Evolutionary conservation across 1,284 basidiomycete genomes (phyloP).

Genomic region (Tetrapyrgos nigripes): DNA sequence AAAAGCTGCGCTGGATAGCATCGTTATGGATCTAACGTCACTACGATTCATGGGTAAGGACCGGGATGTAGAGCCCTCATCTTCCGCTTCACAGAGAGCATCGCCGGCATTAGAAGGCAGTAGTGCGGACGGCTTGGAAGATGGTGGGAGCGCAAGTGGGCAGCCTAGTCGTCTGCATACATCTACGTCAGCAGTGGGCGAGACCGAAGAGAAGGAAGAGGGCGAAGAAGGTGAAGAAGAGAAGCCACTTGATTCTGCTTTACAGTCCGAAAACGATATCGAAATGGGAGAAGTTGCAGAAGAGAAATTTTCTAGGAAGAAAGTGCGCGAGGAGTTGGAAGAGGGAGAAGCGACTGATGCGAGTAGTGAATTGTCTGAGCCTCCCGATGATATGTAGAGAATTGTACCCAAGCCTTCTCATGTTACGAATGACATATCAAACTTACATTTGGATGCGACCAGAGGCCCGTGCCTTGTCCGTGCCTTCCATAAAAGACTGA

Average conservation of each 20-base stretch:
- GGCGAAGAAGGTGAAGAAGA: slow-evolving; percentile 29
- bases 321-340: slow-evolving; percentile 72
- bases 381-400: slow-evolving; percentile 57
- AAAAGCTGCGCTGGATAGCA: slow-evolving; percentile 66
- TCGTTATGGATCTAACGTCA: slow-evolving; percentile 65
- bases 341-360: slow-evolving; percentile 84
- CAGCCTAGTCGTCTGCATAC: background rate
- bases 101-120: slow-evolving; percentile 55
- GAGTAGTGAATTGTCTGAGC: slow-evolving; percentile 77
- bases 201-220: slow-evolving; percentile 28
- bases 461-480: too few relatives aligned
- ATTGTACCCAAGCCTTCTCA: background rate
- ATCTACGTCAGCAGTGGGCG: slow-evolving; percentile 5
- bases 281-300: slow-evolving; percentile 89
- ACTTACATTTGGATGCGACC: too few relatives aligned
- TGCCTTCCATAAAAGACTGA: too few relatives aligned
- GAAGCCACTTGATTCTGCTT: slow-evolving; percentile 28
- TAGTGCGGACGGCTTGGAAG: slow-evolving; percentile 19
- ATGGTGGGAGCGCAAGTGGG: slow-evolving; percentile 14
- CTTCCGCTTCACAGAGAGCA: slow-evolving; percentile 45
- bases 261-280: slow-evolving; percentile 63
- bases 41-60: slow-evolving; percentile 74
- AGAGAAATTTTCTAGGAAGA: slow-evolving; percentile 58
- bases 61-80: slow-evolving; percentile 49
- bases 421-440: too few relatives aligned